Conservation (phyloP, 2,329 filamentous ascomycete species). For the Hymenoscyphus occultus region DNA sequence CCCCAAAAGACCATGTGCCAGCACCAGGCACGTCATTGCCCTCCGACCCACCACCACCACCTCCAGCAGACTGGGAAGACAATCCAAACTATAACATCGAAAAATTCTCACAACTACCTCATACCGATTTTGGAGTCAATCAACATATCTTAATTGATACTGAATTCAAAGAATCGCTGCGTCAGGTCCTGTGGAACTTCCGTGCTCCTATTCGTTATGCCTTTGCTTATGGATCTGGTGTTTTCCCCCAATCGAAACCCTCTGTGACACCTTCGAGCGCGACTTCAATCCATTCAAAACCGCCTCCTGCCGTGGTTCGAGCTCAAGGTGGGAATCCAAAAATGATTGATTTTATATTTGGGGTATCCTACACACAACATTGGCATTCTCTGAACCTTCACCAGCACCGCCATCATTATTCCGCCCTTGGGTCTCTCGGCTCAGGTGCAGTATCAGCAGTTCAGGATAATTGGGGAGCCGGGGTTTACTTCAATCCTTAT, state of each 20-base stretch:
- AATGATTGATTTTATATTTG: constrained; percentile 99
- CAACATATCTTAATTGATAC: constrained; percentile 95
- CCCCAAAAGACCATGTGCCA: neutral
- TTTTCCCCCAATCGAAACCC: constrained; percentile 73
- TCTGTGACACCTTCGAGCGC: constrained; percentile 50
- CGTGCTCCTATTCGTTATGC: constrained; percentile 91
- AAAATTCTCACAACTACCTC: constrained; percentile 72
- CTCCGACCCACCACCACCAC: constrained; percentile 24
- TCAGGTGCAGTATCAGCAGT: constrained; percentile 81
- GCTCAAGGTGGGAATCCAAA: constrained; percentile 86
- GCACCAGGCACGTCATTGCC: constrained; percentile 24
- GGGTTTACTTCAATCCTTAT: constrained; percentile 97
- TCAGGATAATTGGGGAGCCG: constrained; percentile 85
- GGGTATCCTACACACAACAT: constrained; percentile 89
- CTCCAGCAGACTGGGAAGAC: constrained; percentile 61
- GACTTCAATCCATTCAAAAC: constrained; percentile 71
- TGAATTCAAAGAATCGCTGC: constrained; percentile 88
- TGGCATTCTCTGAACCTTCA: constrained; percentile 93
- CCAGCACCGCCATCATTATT: constrained; percentile 91
- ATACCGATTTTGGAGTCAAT: constrained; percentile 84
- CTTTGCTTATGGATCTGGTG: constrained; percentile 95
- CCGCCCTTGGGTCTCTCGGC: constrained; percentile 74
- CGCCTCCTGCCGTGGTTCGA: constrained; percentile 75
- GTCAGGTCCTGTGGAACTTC: constrained; percentile 87
- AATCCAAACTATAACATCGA: constrained; percentile 69